Percentiles rank a stretch among this genome's conserved stretches.
These are phyloP conservation scores for Chrysanthemum makinoi DNA, from an alignment of 129 eudicot genomes.

Conservation along the genomic window DNA sequence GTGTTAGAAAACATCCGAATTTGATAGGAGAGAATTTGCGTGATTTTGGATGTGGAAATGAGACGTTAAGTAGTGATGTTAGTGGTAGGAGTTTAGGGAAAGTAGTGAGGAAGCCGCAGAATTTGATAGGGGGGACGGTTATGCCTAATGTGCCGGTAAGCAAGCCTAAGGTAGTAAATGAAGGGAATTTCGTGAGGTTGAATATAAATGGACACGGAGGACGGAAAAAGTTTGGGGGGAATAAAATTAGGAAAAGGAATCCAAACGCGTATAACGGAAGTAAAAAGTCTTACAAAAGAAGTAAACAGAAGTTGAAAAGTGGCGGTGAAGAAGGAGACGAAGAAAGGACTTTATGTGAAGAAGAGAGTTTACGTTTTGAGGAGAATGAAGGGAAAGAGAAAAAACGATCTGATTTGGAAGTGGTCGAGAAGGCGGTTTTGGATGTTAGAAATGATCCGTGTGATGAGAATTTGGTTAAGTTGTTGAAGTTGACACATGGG, in stretches of 20 bases:
- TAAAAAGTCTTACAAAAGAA: conserved; percentile 38
- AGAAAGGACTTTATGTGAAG: conserved; percentile 34
- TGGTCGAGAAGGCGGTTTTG: conserved; percentile 56
- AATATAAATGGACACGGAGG: conserved; percentile 84
- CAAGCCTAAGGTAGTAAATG: conserved; percentile 44
- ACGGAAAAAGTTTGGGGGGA: conserved; percentile 44
- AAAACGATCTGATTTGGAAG: conserved; percentile 27
- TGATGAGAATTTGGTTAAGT: conserved; percentile 65
- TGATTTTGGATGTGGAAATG: conserved; percentile 26
- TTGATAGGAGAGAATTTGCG: conserved; percentile 34
- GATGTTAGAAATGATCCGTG: conserved; percentile 67
- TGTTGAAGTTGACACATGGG: conserved; percentile 78
- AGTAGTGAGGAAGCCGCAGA: conserved; percentile 49
- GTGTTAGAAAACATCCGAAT: not conserved
- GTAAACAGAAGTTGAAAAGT: conserved; percentile 30
- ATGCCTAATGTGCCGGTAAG: conserved; percentile 18
- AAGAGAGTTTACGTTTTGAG: conserved; percentile 49
- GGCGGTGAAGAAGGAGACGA: conserved; percentile 45
- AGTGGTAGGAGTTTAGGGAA: conserved; percentile 25
- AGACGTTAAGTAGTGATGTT: conserved; percentile 23
- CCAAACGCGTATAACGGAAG: conserved; percentile 40
- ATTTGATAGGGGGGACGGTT: conserved; percentile 49
- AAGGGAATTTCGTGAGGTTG: conserved; percentile 90
- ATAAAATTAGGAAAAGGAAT: conserved; percentile 49
- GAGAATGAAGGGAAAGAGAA: conserved; percentile 26